Percentiles rank a stretch among this genome's conserved stretches.
phyloP scores from a whole-genome alignment of 1,139 yeast species.

The Protomyces inouyei region DNA sequence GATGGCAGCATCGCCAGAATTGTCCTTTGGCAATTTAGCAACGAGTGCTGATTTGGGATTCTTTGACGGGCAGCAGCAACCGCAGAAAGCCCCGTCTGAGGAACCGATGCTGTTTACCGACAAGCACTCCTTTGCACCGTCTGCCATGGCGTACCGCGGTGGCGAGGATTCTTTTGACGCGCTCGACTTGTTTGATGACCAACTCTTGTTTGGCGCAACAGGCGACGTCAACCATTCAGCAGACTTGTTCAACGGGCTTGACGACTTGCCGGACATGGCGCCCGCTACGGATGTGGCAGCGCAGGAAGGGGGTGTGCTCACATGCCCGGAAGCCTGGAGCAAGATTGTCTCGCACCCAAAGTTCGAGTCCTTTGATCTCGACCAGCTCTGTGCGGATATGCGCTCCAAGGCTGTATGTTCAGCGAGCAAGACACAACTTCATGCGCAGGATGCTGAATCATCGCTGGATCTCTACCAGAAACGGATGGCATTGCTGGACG shows the following conservation, averaged over 20 bases:
- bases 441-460: not conserved
- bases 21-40: not conserved
- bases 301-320: not conserved
- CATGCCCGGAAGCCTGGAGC: constrained; percentile 94
- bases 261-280: not conserved
- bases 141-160: not conserved
- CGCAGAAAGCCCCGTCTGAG: not conserved
- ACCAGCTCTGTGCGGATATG: constrained; percentile 74
- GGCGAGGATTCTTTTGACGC: not conserved
- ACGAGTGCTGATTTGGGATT: not conserved
- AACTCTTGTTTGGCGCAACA: not conserved
- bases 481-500: not conserved
- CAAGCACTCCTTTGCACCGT: not conserved
- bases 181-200: not conserved
- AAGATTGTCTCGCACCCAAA: constrained; percentile 89
- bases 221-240: not conserved
- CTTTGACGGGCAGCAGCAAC: not conserved
- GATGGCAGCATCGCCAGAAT: not conserved
- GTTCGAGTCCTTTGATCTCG: constrained; percentile 87
- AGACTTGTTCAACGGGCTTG: not conserved
- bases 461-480: not conserved
- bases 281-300: not conserved
- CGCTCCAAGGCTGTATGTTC: not conserved
- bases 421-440: not conserved
- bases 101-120: not conserved